These are phyloP conservation scores for Cardamine occulta DNA, from an alignment of 345 rosid genomes.

Conservation along the genomic window DNA sequence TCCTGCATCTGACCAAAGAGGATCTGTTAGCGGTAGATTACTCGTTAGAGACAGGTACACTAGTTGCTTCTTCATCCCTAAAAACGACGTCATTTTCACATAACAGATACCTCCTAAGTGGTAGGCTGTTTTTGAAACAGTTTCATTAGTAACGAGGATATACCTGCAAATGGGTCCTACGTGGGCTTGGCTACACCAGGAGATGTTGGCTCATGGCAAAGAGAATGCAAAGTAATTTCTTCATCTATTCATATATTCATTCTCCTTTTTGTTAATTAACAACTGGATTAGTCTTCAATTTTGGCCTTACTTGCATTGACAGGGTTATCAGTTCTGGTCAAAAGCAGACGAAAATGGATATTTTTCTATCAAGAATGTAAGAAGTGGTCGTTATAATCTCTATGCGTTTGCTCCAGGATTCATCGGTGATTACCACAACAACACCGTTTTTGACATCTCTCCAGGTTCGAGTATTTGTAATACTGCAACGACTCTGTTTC, in stretches of 20 bases:
- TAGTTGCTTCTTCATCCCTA: not conserved
- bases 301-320: constrained; percentile 15
- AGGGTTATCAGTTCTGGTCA: constrained; percentile 96
- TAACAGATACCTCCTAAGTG: not conserved
- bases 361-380: constrained; percentile 55
- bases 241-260: constrained; percentile 3
- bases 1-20: constrained; percentile 63
- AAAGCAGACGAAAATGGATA: constrained; percentile 61
- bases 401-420: constrained; percentile 80
- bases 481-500: not conserved
- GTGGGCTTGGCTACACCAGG: constrained; percentile 89
- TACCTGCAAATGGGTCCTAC: constrained; percentile 62
- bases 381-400: constrained; percentile 66
- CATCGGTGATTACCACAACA: constrained; percentile 76
- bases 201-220: constrained; percentile 92
- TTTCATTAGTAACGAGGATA: constrained; percentile 42
- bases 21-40: constrained; percentile 66
- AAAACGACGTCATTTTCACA: not conserved
- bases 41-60: constrained; percentile 66
- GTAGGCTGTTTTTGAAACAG: constrained; percentile 43
- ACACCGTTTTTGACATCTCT: constrained; percentile 45
- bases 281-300: not conserved
- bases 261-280: not conserved
- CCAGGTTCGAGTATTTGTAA: constrained; percentile 53
- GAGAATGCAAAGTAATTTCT: constrained; percentile 72